A percentile compares a stretch with the other conserved stretches of the same genome.
Conservation (phyloP, 148 eudicot genomes). For the Polygonum maritimum region DNA sequence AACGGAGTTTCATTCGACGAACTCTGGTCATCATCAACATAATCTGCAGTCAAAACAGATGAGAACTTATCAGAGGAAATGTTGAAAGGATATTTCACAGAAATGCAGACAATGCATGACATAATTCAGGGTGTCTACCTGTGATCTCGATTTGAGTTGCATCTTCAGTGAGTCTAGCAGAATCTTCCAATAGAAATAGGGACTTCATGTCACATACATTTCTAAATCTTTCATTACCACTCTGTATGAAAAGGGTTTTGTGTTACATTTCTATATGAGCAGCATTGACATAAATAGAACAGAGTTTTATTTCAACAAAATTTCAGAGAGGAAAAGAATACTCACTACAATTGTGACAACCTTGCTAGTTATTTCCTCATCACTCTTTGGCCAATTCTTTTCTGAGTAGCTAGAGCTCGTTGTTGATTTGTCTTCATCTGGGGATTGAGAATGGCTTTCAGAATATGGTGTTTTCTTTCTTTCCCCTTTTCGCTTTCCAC, state of each 20-base stretch:
- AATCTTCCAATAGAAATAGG: background rate
- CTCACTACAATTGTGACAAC: constrained; percentile 26
- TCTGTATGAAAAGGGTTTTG: constrained; percentile 25
- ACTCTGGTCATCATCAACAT: constrained; percentile 12
- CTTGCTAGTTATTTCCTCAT: background rate
- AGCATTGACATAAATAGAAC: background rate
- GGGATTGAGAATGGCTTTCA: constrained; percentile 13
- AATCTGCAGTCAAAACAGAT: constrained; percentile 20
- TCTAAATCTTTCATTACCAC: constrained; percentile 18
- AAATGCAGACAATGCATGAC: background rate
- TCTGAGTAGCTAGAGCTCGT: constrained; percentile 16
- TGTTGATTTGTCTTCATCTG: constrained; percentile 22
- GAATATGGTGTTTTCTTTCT: constrained; percentile 24
- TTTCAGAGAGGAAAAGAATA: background rate
- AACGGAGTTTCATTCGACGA: constrained; percentile 2
- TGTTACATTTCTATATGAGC: background rate
- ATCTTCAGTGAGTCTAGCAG: constrained; percentile 15
- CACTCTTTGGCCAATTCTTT: constrained; percentile 8
- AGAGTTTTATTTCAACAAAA: background rate
- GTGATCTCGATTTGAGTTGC: constrained; percentile 21
- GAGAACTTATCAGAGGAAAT: background rate
- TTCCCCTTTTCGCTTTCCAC: constrained; percentile 24
- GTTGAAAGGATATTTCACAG: background rate
- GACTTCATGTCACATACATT: constrained; percentile 14
- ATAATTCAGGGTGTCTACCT: constrained; percentile 24